Base-by-base conservation (phyloP, 352 stramenopile genomes). In the Phytophthora palmivora region DNA sequence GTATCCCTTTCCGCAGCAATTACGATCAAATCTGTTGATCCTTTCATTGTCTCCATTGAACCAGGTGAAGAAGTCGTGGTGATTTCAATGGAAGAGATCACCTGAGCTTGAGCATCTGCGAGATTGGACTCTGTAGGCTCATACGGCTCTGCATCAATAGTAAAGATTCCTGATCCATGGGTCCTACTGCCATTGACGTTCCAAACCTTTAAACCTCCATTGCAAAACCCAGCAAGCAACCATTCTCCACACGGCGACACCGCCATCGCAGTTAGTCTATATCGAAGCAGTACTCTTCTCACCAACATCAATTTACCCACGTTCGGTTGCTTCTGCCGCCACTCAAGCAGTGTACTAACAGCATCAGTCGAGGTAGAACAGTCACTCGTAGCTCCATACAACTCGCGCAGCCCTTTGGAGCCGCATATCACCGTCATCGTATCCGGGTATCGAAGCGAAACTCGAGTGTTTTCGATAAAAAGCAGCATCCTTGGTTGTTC, bases 151-250 rank as follows among this genome's bases (percentile, higher is more conserved):
- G 62, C 43, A 46, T 64, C 67, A 8, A 57, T 51, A 19, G 67
- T 62, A 24, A 69, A 72, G n/a, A 61, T 14, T n/a, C 32, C 49
- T 7, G 50, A 57, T 8, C 21, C 33, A 8, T 63, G 72, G 0
- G 54, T 61, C 7, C 42, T 19, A 45, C 41, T 70, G 7, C 51
- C 63, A 22, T 67, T 73, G 5, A 79, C 63, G 30, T 74, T 81
- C 85, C 85, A 94, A 8, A 90, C 70, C 12, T 71, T 78, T 19
- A 94, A 53, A 0, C 60, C 36, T 12, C 82, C 82, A 19, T 64
- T 75, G 1, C 2, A 30, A 24, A 80, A 72, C 0, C 81, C 78
- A 21, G 67, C 76, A 26, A 91, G 71, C 16, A 94, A 58, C 85
- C 85, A 94, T 15, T 75, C 49, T 11, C 67, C 70, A 60, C 67